Evolutionary conservation across 2,329 filamentous ascomycete species (phyloP), one percentile per base, ranked within the genome.

Genomic region (Fusarium nelsonii): DNA sequence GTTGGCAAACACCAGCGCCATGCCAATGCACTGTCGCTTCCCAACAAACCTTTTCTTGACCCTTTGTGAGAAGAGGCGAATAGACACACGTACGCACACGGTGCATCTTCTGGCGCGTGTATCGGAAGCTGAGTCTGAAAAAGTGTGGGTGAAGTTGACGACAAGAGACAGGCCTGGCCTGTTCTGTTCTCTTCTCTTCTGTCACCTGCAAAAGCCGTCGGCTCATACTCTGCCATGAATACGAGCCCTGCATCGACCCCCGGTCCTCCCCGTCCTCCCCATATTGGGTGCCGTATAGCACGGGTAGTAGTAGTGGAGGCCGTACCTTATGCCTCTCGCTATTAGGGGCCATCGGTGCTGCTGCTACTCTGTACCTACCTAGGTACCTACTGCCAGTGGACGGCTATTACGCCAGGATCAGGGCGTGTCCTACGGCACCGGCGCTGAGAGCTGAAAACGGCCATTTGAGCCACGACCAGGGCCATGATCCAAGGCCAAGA

Each of bases 141-240:
- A 39, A 50, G 33, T 39, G 48, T 50, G 48, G 48, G 49, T 41
- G 45, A 40, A 37, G 54, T 18, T 23, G 18, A 34, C 8, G n/a
- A 16, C 26, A 53, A 57, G 49, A 51, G 16, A 23, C 15, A 43
- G 40, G 16, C 40, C 9, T 12, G 23, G 40, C 14, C 26, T 30
- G 26, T n/a, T 11, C 26, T 18, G 26, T 30, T 30, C 41, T 44
- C 43, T 28, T 54, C 45, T 70, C 23, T 23, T 30, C 30, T 30
- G 70, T 73, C 62, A 69, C 68, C 60, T 74, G 68, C 58, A 74
- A 73, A 66, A 57, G 58, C 68, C 48, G 57, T 60, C 65, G 59
- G 59, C 59, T 55, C 43, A 41, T 57, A 39, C 45, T 63, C 51
- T 61, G 61, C 57, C 65, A 74, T 74, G 72, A 74, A 74, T 74